Conservation (phyloP, 2,329 filamentous ascomycete genomes). For the Lasiodiplodia theobromae region DNA sequence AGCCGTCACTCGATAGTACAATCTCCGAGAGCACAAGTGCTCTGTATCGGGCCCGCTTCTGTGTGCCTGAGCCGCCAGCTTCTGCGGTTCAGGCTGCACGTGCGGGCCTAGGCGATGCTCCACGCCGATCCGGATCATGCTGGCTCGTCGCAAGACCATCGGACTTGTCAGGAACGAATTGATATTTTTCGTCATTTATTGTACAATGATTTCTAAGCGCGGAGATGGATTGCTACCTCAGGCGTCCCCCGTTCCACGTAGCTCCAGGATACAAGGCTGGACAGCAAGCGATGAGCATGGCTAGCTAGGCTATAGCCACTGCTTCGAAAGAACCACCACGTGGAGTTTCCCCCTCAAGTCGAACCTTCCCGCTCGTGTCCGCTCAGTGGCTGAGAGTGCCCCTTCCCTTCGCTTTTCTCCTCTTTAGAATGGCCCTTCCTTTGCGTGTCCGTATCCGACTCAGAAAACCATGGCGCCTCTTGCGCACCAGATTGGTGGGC, state of each 20-base stretch:
- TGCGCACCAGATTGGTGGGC: constrained; percentile 66
- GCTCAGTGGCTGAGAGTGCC: constrained; percentile 23
- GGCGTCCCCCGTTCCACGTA: background rate
- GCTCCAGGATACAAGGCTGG: background rate
- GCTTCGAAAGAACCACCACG: background rate
- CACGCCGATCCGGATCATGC: background rate
- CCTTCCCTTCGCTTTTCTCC: constrained; percentile 62
- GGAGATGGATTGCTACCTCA: background rate
- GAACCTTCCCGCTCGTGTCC: background rate
- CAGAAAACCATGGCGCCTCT: constrained; percentile 68
- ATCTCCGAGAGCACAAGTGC: background rate
- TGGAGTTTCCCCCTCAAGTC: background rate
- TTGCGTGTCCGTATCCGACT: constrained; percentile 59
- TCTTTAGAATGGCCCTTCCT: constrained; percentile 61
- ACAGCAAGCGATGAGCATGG: too few species aligned
- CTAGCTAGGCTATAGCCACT: too few species aligned
- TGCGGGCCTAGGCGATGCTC: background rate
- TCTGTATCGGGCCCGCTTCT: background rate
- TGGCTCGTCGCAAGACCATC: background rate
- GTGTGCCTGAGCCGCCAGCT: background rate
- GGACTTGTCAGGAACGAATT: background rate
- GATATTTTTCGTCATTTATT: background rate
- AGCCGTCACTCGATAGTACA: background rate
- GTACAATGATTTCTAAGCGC: background rate
- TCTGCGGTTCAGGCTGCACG: constrained; percentile 9